These are phyloP conservation scores for Penicillium crustosum DNA, from an alignment of 2,329 filamentous ascomycete genomes.

Conservation along the genomic window DNA sequence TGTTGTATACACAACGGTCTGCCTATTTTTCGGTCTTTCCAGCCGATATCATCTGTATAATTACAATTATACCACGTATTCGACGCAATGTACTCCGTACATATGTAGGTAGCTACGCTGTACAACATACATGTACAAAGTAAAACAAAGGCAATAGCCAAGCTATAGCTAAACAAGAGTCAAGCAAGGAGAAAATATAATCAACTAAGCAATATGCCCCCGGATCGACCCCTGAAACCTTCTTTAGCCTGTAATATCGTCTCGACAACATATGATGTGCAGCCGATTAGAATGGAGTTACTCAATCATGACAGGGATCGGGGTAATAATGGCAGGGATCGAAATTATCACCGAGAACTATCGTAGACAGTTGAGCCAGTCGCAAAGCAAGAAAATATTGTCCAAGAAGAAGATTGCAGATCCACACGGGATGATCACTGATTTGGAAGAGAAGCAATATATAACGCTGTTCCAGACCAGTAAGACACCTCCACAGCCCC, in stretches of 20 bases:
- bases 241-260: not conserved
- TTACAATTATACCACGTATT: not conserved
- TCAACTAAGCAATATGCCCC: not conserved
- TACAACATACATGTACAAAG: not conserved
- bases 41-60: not conserved
- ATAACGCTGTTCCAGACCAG: not conserved
- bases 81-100: not conserved
- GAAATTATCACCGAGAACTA: not conserved
- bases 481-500: not conserved
- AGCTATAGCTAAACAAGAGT: not conserved
- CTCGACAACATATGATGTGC: not conserved
- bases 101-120: not conserved
- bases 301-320: not conserved
- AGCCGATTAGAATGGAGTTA: not conserved
- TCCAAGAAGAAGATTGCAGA: not conserved
- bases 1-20: not conserved
- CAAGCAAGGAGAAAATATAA: not conserved
- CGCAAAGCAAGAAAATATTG: not conserved
- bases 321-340: not conserved
- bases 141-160: not conserved
- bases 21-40: not conserved
- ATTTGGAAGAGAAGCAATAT: not conserved
- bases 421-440: conserved; percentile 3
- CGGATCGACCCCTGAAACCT: conserved; percentile 6
- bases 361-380: not conserved